These are phyloP conservation scores for Penicillium subrubescens DNA, from an alignment of 495 filamentous ascomycete genomes.

Conservation along the genomic window DNA sequence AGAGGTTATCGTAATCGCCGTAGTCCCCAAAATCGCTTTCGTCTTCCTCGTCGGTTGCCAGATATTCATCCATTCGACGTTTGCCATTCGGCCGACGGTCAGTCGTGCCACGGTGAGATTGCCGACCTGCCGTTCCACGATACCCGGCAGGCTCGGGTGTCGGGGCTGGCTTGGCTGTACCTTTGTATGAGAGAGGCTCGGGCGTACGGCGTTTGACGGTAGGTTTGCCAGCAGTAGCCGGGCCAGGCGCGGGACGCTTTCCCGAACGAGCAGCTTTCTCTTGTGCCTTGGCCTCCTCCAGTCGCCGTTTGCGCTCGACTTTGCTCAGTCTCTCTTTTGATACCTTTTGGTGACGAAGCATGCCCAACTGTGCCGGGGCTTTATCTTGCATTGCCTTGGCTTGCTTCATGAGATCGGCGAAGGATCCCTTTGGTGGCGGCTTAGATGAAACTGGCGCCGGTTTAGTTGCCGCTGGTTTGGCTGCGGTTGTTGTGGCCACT, in stretches of 20 bases:
- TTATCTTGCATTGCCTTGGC: conserved; percentile 42
- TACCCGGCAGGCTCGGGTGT: conserved; percentile 46
- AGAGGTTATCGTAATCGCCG: conserved; percentile 55
- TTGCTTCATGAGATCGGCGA: conserved; percentile 44
- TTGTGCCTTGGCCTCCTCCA: conserved; percentile 36
- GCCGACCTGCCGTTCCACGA: conserved; percentile 56
- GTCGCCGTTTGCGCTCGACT: conserved; percentile 41
- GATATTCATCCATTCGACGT: conserved; percentile 47
- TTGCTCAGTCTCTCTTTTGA: conserved; percentile 46
- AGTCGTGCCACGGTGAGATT: conserved; percentile 26
- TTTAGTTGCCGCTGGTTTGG: conserved; percentile 16
- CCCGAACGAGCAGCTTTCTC: conserved; percentile 34
- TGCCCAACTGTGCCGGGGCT: conserved; percentile 36
- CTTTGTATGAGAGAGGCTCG: conserved; percentile 49
- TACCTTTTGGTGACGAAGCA: conserved; percentile 39
- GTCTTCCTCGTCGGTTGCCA: conserved; percentile 51
- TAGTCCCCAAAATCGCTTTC: conserved; percentile 40
- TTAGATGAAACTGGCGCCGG: conserved; percentile 24
- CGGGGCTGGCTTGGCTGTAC: conserved; percentile 51
- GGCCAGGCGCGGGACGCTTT: conserved; percentile 27
- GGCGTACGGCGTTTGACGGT: conserved; percentile 30
- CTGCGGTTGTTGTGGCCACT: not conserved
- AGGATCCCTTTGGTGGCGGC: conserved; percentile 46
- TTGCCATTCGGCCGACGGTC: conserved; percentile 42
- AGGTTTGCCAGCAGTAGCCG: conserved; percentile 25